Percentiles rank a stretch among this genome's conserved stretches.
phyloP scores from a whole-genome alignment of 2,329 filamentous ascomycete genomes.

The Diaporthe sp. region DNA sequence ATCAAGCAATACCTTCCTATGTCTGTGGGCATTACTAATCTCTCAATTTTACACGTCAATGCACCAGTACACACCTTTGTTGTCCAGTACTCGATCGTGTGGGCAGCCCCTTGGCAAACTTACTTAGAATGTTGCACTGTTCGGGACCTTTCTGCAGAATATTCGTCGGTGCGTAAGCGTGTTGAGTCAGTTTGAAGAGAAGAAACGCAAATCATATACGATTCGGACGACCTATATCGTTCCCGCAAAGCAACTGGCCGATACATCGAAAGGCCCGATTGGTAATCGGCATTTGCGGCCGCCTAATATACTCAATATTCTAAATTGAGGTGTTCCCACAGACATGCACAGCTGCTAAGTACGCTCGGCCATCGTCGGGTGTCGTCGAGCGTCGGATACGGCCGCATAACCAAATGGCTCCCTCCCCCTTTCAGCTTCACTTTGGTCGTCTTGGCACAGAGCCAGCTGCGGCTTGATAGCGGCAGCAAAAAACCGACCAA shows the following conservation, averaged over 20 bases:
- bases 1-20: too few species aligned
- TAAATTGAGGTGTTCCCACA: too few species aligned
- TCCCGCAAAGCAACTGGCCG: background rate
- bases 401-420: background rate
- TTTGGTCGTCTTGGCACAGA: background rate
- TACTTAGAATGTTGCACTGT: too few species aligned
- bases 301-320: background rate
- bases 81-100: too few species aligned
- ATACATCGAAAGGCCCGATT: background rate
- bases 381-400: background rate
- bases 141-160: too few species aligned
- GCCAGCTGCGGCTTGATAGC: background rate
- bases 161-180: background rate
- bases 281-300: background rate
- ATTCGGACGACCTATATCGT: rapidly evolving
- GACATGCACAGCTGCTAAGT: background rate
- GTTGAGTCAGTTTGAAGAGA: background rate
- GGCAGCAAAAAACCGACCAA: background rate
- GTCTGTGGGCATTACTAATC: too few species aligned
- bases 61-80: too few species aligned
- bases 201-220: background rate
- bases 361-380: background rate
- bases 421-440: background rate
- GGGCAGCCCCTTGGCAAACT: background rate
- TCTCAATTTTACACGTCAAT: too few species aligned